phyloP scores from a whole-genome alignment of 1,139 yeast genomes.

The Scheffersomyces insectosa region DNA sequence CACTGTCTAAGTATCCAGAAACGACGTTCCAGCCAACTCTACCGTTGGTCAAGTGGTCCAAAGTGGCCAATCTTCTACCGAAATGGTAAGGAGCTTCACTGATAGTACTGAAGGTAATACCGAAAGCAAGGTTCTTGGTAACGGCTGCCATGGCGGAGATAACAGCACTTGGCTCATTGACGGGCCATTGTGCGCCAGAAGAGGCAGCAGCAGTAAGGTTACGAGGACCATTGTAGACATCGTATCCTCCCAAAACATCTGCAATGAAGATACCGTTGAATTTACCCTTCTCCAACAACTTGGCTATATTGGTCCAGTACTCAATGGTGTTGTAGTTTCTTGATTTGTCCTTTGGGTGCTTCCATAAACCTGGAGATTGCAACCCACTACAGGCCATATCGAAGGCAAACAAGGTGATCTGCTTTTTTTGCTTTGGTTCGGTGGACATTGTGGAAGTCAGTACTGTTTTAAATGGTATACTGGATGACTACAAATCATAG shows the following conservation, averaged over 20 bases:
- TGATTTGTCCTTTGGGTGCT: slow-evolving; percentile 40
- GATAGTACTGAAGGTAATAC: slow-evolving; percentile 45
- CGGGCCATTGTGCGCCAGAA: slow-evolving; percentile 44
- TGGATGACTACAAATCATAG: no score
- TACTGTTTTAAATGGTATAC: no score
- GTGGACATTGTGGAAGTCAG: no score
- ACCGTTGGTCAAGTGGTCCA: slow-evolving; percentile 44
- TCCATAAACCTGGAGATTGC: slow-evolving; percentile 39
- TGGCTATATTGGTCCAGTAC: slow-evolving; percentile 47
- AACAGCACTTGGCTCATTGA: slow-evolving; percentile 42
- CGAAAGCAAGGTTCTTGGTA: slow-evolving; percentile 39
- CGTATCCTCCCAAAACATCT: slow-evolving; percentile 46
- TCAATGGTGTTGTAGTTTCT: slow-evolving; percentile 36
- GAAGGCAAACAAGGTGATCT: slow-evolving; percentile 37
- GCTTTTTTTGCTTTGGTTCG: slow-evolving; percentile 9
- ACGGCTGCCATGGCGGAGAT: slow-evolving; percentile 44
- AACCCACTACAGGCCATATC: slow-evolving; percentile 42
- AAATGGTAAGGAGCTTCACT: slow-evolving; percentile 47
- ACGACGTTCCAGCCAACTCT: slow-evolving; percentile 49
- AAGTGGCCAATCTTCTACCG: slow-evolving; percentile 41
- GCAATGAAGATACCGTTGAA: slow-evolving; percentile 47
- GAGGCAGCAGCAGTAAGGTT: slow-evolving; percentile 36
- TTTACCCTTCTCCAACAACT: slow-evolving; percentile 45
- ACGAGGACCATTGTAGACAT: slow-evolving; percentile 39
- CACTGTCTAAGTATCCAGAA: slow-evolving; percentile 39